Percentiles rank a stretch among this genome's conserved stretches.
Evolutionary conservation across 345 rosid species (phyloP).

Genomic region (Geranium brycei): DNA sequence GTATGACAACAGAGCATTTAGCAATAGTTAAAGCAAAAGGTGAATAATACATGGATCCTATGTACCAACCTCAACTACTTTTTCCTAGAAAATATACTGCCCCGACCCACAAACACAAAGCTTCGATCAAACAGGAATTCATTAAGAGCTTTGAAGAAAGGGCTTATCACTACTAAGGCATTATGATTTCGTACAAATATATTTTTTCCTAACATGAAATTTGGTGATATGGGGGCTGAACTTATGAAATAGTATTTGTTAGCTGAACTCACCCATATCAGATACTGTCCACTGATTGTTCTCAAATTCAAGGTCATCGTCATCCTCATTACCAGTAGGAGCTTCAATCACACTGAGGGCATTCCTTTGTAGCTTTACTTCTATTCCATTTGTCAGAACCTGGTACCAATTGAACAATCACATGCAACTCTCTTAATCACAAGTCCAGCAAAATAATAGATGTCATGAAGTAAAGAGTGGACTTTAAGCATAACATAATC

Average conservation of each 20-base stretch:
- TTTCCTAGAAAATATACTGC: slow-evolving; percentile 4
- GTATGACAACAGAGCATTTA: slow-evolving; percentile 21
- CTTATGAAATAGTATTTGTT: neutral
- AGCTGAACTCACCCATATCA: slow-evolving; percentile 54
- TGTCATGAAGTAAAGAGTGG: neutral
- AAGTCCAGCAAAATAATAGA: neutral
- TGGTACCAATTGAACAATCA: slow-evolving; percentile 15
- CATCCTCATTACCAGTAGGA: slow-evolving; percentile 91
- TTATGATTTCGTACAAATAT: neutral
- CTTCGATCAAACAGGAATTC: slow-evolving; percentile 12
- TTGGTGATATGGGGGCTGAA: neutral
- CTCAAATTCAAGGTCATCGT: slow-evolving; percentile 59
- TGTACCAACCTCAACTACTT: slow-evolving; percentile 35
- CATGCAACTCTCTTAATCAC: slow-evolving; percentile 1
- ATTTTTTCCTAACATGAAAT: neutral
- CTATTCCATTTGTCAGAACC: slow-evolving; percentile 97
- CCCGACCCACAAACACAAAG: neutral
- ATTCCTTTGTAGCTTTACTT: slow-evolving; percentile 96
- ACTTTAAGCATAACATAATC: neutral
- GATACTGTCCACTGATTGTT: slow-evolving; percentile 66
- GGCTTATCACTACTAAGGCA: neutral
- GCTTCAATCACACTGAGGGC: slow-evolving; percentile 97
- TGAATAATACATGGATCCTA: slow-evolving; percentile 44
- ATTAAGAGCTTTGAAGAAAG: slow-evolving; percentile 7
- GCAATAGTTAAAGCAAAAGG: slow-evolving; percentile 49